A percentile compares a stretch with the other conserved stretches of the same genome.
Evolutionary conservation across 805 yeast species (phyloP).

Genomic region (Candida nemodendra): DNA sequence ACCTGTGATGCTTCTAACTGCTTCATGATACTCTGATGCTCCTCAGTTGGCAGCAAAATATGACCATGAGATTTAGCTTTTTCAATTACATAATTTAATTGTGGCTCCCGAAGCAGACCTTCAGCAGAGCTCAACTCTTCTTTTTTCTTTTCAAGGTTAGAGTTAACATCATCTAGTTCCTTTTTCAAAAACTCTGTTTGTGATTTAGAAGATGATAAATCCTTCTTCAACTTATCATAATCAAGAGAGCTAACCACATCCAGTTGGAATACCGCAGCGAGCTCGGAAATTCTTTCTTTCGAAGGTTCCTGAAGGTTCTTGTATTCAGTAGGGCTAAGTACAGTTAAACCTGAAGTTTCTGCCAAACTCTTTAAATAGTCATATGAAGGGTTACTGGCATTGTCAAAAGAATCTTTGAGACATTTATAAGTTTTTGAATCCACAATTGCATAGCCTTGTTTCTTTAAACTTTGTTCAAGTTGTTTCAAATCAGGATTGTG

Average conservation of each 20-base stretch:
- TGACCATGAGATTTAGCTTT: constrained; percentile 9
- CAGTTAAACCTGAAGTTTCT: constrained; percentile 19
- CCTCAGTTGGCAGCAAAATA: constrained; percentile 1
- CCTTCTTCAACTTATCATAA: neutral
- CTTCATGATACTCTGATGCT: neutral
- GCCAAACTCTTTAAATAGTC: constrained; percentile 36
- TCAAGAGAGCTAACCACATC: constrained; percentile 8
- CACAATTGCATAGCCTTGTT: constrained; percentile 15
- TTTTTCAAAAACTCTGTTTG: neutral
- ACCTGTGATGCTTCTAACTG: neutral
- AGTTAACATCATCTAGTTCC: neutral
- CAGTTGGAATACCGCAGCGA: constrained; percentile 11
- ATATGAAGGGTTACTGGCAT: constrained; percentile 16
- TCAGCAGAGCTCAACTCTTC: neutral
- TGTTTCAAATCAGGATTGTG: constrained; percentile 9
- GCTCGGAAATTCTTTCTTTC: constrained; percentile 10
- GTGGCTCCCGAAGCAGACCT: constrained; percentile 4
- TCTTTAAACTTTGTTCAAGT: constrained; percentile 7
- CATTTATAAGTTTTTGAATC: constrained; percentile 11
- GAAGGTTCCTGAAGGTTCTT: constrained; percentile 16
- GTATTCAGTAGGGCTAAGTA: constrained; percentile 17
- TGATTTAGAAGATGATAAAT: neutral
- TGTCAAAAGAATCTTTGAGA: constrained; percentile 2
- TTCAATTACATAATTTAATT: constrained; percentile 7
- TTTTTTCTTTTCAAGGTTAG: neutral